A percentile compares a stretch with the other conserved stretches of the same genome.
These are phyloP conservation scores for Fraxinus floribunda DNA, from an alignment of 305 asterid species.

Conservation along the genomic window DNA sequence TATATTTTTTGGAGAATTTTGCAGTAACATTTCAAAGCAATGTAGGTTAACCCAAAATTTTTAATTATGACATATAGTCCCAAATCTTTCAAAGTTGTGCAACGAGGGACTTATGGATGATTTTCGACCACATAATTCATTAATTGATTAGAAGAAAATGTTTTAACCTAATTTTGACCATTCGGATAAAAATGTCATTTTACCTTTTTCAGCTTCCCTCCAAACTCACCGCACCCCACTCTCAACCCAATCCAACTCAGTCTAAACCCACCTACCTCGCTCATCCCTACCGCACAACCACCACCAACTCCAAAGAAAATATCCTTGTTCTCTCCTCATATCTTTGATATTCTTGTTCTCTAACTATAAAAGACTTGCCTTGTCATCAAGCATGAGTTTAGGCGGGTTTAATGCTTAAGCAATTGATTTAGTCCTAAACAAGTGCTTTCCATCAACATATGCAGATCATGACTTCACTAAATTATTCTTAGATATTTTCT, in stretches of 20 bases:
- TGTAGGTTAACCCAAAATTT: too few species aligned
- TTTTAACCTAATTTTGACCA: too few species aligned
- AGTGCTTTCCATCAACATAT: slow-evolving; percentile 38
- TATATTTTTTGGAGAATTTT: too few species aligned
- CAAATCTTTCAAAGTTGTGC: too few species aligned
- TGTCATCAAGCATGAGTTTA: slow-evolving; percentile 30
- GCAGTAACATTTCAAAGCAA: too few species aligned
- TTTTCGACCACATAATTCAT: too few species aligned
- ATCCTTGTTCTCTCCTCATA: neutral
- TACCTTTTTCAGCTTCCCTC: neutral
- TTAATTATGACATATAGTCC: too few species aligned
- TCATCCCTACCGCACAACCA: neutral
- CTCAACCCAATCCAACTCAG: neutral
- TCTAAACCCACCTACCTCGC: neutral
- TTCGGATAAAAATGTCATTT: neutral
- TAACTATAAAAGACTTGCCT: slow-evolving; percentile 12
- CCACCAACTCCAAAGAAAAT: neutral
- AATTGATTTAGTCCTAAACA: slow-evolving; percentile 39
- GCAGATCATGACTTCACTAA: slow-evolving; percentile 21
- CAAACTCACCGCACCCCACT: neutral
- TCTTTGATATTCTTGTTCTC: neutral
- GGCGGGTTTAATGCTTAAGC: slow-evolving; percentile 81
- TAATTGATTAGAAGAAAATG: too few species aligned
- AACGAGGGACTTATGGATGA: too few species aligned
- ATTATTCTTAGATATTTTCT: slow-evolving; percentile 1